phyloP scores from a whole-genome alignment of 2,329 filamentous ascomycete genomes.

The Fonsecaea nubica region DNA sequence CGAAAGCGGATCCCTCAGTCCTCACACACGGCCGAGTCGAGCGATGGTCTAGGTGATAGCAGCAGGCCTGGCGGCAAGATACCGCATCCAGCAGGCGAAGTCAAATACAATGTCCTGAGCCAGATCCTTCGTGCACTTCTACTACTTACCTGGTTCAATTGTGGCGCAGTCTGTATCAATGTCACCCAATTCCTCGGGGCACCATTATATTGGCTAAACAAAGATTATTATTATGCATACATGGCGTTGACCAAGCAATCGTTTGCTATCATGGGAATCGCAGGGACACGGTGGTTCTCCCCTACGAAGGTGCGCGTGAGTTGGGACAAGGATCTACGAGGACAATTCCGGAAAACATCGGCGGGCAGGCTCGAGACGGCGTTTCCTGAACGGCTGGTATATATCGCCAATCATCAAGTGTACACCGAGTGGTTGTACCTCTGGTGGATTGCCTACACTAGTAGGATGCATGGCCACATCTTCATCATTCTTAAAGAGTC shows the following conservation, averaged over 20 bases:
- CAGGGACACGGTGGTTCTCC: constrained; percentile 67
- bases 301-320: constrained; percentile 68
- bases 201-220: constrained; percentile 66
- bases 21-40: constrained; percentile 4
- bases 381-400: constrained; percentile 66
- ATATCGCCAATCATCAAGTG: constrained; percentile 71
- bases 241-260: constrained; percentile 71
- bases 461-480: constrained; percentile 68
- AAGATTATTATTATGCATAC: constrained; percentile 67
- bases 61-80: constrained; percentile 12
- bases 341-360: constrained; percentile 62
- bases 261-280: constrained; percentile 67
- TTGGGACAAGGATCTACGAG: constrained; percentile 65
- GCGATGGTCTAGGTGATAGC: constrained; percentile 22
- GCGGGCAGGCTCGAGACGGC: constrained; percentile 65
- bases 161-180: constrained; percentile 52
- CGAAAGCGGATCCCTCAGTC: constrained; percentile 42
- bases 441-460: constrained; percentile 72
- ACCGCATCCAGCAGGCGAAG: constrained; percentile 38
- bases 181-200: constrained; percentile 66
- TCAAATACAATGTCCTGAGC: constrained; percentile 55
- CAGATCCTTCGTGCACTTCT: constrained; percentile 55
- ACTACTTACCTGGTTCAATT: constrained; percentile 54
- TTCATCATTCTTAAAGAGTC: constrained; percentile 73
- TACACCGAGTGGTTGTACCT: constrained; percentile 75